Evolutionary conservation across 352 stramenopile species (phyloP).

Genomic region (Discostella stelligera): DNA sequence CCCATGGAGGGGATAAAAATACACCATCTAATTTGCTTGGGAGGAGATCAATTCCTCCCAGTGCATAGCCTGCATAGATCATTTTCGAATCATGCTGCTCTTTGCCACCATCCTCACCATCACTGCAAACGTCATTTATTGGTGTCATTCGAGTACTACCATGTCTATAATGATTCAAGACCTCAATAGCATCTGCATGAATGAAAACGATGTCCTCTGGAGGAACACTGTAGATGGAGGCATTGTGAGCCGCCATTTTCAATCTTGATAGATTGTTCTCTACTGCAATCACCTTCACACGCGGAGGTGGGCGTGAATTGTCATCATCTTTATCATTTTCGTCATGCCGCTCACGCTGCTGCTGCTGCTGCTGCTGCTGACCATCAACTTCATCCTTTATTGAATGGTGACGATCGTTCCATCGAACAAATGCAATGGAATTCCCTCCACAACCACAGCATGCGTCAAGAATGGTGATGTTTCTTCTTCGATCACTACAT

Average conservation of each 20-base stretch:
- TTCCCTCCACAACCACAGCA: conserved; percentile 83
- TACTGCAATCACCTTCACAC: conserved; percentile 68
- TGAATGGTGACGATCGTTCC: conserved; percentile 10
- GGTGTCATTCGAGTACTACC: conserved; percentile 20
- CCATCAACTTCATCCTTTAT: neutral
- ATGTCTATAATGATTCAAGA: conserved; percentile 55
- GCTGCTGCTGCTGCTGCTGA: neutral
- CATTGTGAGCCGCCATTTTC: conserved; percentile 75
- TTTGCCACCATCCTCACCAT: neutral
- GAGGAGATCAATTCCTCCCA: conserved; percentile 61
- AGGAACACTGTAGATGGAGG: conserved; percentile 65
- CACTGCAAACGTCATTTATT: neutral
- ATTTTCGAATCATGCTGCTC: neutral
- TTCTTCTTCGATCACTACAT: neutral
- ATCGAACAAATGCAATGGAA: conserved; percentile 69
- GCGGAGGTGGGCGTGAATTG: neutral
- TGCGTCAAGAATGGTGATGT: conserved; percentile 71
- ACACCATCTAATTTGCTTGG: conserved; percentile 63
- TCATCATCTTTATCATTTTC: neutral
- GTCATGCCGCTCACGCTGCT: neutral
- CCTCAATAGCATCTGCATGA: conserved; percentile 58
- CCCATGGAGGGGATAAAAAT: conserved; percentile 80
- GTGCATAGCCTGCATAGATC: conserved; percentile 28
- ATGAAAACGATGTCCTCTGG: conserved; percentile 70
- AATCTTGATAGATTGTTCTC: conserved; percentile 68